phyloP scores from a whole-genome alignment of 257 asterid genomes.

The Solanum chiquidenum region DNA sequence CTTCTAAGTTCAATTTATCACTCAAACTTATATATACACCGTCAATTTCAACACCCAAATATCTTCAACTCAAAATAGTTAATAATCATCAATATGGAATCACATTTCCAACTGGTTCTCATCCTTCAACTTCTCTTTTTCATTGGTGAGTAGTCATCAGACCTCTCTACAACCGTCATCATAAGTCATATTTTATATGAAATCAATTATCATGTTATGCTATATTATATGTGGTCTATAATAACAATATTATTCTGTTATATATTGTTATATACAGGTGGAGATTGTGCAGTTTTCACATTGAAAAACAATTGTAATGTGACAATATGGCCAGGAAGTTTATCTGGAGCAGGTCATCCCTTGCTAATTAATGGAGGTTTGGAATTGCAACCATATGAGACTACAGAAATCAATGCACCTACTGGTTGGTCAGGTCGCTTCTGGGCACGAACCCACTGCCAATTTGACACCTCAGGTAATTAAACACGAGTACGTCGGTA shows the following conservation, averaged over 20 bases:
- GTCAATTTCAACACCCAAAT: background rate
- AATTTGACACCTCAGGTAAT: slow-evolving; percentile 36
- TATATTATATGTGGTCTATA: background rate
- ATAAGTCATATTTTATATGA: background rate
- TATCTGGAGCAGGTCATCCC: slow-evolving; percentile 35
- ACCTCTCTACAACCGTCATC: background rate
- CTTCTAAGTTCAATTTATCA: background rate
- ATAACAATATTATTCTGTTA: too few species aligned
- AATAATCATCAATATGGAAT: background rate
- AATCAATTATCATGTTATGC: background rate
- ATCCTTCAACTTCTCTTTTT: background rate
- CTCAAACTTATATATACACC: background rate
- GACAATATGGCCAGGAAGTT: slow-evolving; percentile 56
- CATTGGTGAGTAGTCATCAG: background rate
- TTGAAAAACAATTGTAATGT: slow-evolving; percentile 32
- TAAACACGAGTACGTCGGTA: background rate
- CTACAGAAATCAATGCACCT: slow-evolving; percentile 21
- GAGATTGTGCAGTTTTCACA: slow-evolving; percentile 32
- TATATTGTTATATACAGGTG: background rate
- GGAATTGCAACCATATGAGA: slow-evolving; percentile 14
- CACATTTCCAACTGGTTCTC: background rate
- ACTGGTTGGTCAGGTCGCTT: slow-evolving; percentile 75
- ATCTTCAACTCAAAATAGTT: background rate
- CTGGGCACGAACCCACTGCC: slow-evolving; percentile 62
- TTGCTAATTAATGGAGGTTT: slow-evolving; percentile 39